phyloP scores from a whole-genome alignment of 441 rosid species.

The Erysimum cheiri region DNA sequence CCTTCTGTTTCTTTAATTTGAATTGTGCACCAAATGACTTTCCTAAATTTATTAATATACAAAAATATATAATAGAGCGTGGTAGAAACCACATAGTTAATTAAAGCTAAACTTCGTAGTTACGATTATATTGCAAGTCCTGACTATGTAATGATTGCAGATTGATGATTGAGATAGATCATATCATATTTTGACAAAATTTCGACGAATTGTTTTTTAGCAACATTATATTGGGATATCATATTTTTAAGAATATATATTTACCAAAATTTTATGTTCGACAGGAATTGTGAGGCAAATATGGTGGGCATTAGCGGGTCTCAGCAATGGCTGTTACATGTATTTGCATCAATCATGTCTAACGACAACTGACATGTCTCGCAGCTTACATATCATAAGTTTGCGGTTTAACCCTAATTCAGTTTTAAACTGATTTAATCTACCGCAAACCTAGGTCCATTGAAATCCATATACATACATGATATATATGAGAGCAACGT shows the following conservation, averaged over 20 bases:
- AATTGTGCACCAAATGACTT: not conserved
- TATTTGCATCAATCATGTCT: not conserved
- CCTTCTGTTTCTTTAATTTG: slow-evolving; percentile 31
- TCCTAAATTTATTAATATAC: not conserved
- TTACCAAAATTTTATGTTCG: not conserved
- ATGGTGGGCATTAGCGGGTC: not conserved
- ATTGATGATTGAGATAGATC: not conserved
- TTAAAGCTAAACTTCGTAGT: not conserved
- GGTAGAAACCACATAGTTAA: not conserved
- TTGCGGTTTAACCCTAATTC: too few relatives aligned
- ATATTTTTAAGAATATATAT: too few relatives aligned
- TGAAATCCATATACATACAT: too few relatives aligned
- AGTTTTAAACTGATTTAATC: too few relatives aligned
- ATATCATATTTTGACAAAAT: not conserved
- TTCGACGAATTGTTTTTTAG: not conserved
- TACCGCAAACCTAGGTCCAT: too few relatives aligned
- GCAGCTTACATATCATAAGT: too few relatives aligned
- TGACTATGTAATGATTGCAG: slow-evolving; percentile 16
- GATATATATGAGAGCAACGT: too few relatives aligned
- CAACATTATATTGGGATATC: not conserved
- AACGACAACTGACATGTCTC: not conserved
- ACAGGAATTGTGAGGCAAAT: not conserved
- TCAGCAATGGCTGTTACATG: not conserved
- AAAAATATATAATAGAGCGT: not conserved
- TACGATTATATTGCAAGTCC: not conserved